phyloP scores from a whole-genome alignment of 495 filamentous ascomycete species.

The Talaromyces thailandensis region DNA sequence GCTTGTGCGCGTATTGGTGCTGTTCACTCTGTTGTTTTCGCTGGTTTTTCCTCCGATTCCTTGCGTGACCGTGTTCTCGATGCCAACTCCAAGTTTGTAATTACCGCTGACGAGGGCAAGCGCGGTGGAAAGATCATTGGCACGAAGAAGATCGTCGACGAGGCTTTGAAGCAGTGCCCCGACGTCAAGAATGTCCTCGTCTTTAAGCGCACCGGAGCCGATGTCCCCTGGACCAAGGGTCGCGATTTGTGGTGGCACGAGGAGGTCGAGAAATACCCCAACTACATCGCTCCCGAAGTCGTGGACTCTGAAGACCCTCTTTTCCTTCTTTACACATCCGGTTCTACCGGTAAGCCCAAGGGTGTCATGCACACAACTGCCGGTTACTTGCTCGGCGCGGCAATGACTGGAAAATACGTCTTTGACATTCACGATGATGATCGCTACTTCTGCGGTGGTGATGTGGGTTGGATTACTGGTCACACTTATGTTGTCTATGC shows the following conservation, averaged over 20 bases:
- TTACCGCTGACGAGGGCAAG: constrained; percentile 96
- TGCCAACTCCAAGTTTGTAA: constrained; percentile 81
- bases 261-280: constrained; percentile 90
- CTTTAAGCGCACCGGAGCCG: constrained; percentile 90
- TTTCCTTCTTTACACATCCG: constrained; percentile 96
- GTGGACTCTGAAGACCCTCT: constrained; percentile 93
- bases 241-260: constrained; percentile 98
- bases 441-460: constrained; percentile 93
- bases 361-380: constrained; percentile 97
- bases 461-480: constrained; percentile 99
- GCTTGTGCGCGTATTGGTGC: constrained; percentile 90
- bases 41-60: constrained; percentile 95
- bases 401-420: constrained; percentile 92
- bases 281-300: constrained; percentile 76
- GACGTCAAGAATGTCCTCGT: constrained; percentile 80
- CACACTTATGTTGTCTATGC: constrained; percentile 99
- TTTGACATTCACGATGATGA: constrained; percentile 96
- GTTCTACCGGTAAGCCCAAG: constrained; percentile 97
- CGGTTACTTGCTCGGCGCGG: constrained; percentile 88
- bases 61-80: constrained; percentile 93
- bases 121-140: constrained; percentile 96
- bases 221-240: constrained; percentile 81
- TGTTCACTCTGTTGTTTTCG: constrained; percentile 97
- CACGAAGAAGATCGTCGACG: constrained; percentile 98
- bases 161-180: constrained; percentile 94